Conservation (phyloP, 2,329 filamentous ascomycete species). For the Ophiostoma sp. region DNA sequence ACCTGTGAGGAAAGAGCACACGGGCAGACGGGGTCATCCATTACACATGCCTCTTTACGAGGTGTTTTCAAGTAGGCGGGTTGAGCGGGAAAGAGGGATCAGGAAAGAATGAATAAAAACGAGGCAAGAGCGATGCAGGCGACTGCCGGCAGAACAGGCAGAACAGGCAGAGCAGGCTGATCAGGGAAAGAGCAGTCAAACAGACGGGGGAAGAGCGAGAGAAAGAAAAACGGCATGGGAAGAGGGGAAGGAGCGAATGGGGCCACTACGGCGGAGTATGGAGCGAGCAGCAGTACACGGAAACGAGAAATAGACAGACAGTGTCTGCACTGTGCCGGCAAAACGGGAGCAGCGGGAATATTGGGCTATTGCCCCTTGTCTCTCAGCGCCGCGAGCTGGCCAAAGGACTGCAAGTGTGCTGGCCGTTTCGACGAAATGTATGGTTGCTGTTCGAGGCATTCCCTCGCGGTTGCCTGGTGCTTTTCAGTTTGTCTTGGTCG, state of each 20-base stretch:
- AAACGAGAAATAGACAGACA: neutral
- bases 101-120: neutral
- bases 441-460: neutral
- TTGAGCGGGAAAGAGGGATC: neutral
- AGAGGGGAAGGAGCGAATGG: slow-evolving; percentile 10
- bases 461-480: neutral
- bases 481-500: neutral
- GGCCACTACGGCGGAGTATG: neutral
- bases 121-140: neutral
- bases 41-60: too few relatives aligned
- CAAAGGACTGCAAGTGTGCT: too few relatives aligned
- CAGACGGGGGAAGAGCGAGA: neutral
- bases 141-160: neutral
- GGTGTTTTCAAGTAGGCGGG: too few relatives aligned
- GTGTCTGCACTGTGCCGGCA: neutral
- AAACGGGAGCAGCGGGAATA: slow-evolving; percentile 7
- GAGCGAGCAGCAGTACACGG: neutral
- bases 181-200: neutral
- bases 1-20: too few relatives aligned
- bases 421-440: neutral
- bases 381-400: neutral
- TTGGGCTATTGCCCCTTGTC: slow-evolving; percentile 11
- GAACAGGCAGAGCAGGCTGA: neutral
- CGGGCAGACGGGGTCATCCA: too few relatives aligned
- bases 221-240: neutral